Percentiles rank a stretch among this genome's conserved stretches.
These are phyloP conservation scores for Calonectria naviculata DNA, from an alignment of 2,329 filamentous ascomycete genomes.

Conservation along the genomic window DNA sequence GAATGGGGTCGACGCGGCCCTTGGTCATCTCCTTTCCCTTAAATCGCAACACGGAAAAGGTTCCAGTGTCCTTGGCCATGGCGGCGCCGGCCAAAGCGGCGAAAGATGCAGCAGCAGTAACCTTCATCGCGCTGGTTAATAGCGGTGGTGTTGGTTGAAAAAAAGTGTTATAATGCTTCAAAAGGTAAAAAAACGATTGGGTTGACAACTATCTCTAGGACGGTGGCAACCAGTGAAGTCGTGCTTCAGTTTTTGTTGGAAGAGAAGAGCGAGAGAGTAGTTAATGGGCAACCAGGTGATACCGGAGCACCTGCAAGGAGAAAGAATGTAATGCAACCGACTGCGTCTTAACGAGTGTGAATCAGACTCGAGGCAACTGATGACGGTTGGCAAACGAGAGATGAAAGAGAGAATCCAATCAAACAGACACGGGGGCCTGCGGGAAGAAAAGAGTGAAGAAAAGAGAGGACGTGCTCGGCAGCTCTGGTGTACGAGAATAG, in stretches of 20 bases:
- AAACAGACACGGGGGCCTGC: conserved; percentile 38
- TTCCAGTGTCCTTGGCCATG: conserved; percentile 57
- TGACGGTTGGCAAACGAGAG: conserved; percentile 33
- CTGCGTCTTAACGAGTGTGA: conserved; percentile 29
- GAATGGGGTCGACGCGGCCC: conserved; percentile 75
- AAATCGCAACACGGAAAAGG: conserved; percentile 78
- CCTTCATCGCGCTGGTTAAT: conserved; percentile 48
- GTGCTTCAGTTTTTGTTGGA: conserved; percentile 18
- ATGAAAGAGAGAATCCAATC: conserved; percentile 39
- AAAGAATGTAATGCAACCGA: conserved; percentile 39
- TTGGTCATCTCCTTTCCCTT: conserved; percentile 72
- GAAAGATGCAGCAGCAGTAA: conserved; percentile 42
- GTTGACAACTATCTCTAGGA: conserved; percentile 37
- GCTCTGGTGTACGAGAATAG: conserved; percentile 34
- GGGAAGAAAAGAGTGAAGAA: conserved; percentile 35
- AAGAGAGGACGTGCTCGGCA: conserved; percentile 51
- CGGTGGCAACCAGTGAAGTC: conserved; percentile 35
- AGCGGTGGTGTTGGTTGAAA: background rate
- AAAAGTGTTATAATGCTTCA: background rate
- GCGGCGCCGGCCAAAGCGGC: conserved; percentile 53
- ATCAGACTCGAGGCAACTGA: conserved; percentile 29
- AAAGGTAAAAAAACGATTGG: background rate
- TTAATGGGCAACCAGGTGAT: conserved; percentile 41
- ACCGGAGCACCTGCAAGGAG: conserved; percentile 48
- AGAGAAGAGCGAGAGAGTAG: conserved; percentile 23